These are phyloP conservation scores for Deakozyma indianensis DNA, from an alignment of 805 yeast species.

Conservation along the genomic window DNA sequence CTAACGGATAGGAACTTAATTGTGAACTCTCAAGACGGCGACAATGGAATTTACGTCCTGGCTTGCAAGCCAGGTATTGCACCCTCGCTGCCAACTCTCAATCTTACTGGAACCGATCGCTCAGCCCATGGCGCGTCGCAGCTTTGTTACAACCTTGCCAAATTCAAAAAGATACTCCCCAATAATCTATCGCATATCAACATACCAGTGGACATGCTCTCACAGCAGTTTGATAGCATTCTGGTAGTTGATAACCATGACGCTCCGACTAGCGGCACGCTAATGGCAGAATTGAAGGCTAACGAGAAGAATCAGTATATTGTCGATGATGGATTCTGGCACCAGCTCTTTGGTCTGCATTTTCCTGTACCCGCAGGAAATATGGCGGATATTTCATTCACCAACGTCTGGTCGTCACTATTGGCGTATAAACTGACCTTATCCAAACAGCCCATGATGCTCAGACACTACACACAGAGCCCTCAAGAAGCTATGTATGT, in stretches of 20 bases:
- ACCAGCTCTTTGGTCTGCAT: neutral
- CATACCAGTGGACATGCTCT: neutral
- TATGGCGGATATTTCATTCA: neutral
- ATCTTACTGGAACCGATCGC: neutral
- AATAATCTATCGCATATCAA: neutral
- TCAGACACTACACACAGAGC: neutral
- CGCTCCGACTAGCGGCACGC: neutral
- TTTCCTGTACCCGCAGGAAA: neutral
- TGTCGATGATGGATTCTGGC: neutral
- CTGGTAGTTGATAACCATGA: neutral
- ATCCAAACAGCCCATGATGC: neutral
- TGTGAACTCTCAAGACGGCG: neutral
- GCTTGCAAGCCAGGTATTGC: neutral
- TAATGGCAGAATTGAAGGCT: neutral
- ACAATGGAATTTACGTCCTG: neutral
- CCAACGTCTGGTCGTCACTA: neutral
- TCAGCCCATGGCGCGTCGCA: neutral
- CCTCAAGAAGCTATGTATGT: neutral
- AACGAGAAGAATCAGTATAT: neutral
- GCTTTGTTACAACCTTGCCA: neutral
- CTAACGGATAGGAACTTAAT: neutral
- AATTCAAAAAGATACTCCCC: neutral
- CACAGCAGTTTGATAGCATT: neutral
- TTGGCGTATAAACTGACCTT: slow-evolving; percentile 1
- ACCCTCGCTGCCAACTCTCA: neutral